Conservation (phyloP, 306 rosid species). For the Quercus variabilis region DNA sequence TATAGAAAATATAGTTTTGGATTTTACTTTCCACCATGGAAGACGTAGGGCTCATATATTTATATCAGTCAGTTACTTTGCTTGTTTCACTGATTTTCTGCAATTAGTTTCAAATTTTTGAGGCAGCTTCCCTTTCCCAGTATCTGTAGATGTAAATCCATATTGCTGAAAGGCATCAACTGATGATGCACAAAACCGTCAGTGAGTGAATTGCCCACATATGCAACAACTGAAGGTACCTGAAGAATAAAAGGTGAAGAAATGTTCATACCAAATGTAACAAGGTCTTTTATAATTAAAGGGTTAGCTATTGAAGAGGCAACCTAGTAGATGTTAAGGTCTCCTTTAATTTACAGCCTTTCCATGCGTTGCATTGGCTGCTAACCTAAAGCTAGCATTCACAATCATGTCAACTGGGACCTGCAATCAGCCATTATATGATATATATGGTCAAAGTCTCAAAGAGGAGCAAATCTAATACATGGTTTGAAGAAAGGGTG, state of each 20-base stretch:
- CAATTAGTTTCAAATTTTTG: too few species aligned
- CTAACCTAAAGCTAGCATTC: background rate
- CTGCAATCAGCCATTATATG: background rate
- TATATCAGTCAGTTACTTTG: background rate
- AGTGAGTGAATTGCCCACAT: background rate
- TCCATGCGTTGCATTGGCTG: slow-evolving; percentile 9
- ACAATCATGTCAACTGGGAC: slow-evolving; percentile 13
- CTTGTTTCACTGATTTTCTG: too few species aligned
- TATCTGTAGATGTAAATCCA: too few species aligned
- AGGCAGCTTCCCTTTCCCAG: too few species aligned
- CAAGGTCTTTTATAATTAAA: background rate
- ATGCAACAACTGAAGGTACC: background rate
- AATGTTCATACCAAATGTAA: background rate
- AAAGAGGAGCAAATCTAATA: too few species aligned
- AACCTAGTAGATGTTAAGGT: background rate
- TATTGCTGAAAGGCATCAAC: background rate
- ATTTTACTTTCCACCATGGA: background rate
- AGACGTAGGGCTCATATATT: background rate
- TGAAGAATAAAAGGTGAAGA: background rate
- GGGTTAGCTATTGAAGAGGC: background rate
- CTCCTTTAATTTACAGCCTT: background rate
- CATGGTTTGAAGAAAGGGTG: too few species aligned
- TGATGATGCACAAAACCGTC: background rate
- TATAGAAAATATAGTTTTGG: background rate
- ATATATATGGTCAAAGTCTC: too few species aligned